Percentiles rank a stretch among this genome's conserved stretches.
phyloP scores from a whole-genome alignment of 345 rosid species.

The Eutrema heterophyllum region DNA sequence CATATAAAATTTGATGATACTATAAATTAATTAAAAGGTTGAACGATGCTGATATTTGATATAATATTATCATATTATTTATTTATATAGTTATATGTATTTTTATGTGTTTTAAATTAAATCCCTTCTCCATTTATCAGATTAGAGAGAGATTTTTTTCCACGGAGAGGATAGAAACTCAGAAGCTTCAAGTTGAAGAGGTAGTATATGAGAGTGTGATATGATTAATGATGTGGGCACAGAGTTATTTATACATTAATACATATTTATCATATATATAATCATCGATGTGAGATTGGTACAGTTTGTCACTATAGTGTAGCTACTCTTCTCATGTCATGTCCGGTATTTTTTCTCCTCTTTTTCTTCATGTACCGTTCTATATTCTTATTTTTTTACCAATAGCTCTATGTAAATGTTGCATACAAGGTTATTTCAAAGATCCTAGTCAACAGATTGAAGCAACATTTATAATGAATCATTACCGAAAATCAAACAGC shows the following conservation, averaged over 20 bases:
- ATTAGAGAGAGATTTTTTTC: not conserved
- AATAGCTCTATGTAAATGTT: no score
- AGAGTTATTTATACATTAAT: slow-evolving; percentile 14
- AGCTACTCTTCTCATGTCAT: not conserved
- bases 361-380: not conserved
- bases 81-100: not conserved
- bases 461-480: no score
- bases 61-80: not conserved
- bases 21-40: not conserved
- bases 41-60: not conserved
- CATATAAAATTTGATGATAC: not conserved
- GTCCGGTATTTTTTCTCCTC: not conserved
- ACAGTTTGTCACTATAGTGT: slow-evolving; percentile 1
- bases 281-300: slow-evolving; percentile 4
- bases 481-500: no score
- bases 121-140: slow-evolving; percentile 6
- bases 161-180: not conserved
- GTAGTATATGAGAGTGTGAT: slow-evolving; percentile 1
- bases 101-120: not conserved
- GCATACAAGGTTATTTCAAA: no score
- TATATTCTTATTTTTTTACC: not conserved
- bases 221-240: slow-evolving; percentile 9
- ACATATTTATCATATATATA: not conserved
- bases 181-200: slow-evolving; percentile 1
- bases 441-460: no score